phyloP scores from a whole-genome alignment of 2,329 filamentous ascomycete genomes.

The Sporothrix pallida region DNA sequence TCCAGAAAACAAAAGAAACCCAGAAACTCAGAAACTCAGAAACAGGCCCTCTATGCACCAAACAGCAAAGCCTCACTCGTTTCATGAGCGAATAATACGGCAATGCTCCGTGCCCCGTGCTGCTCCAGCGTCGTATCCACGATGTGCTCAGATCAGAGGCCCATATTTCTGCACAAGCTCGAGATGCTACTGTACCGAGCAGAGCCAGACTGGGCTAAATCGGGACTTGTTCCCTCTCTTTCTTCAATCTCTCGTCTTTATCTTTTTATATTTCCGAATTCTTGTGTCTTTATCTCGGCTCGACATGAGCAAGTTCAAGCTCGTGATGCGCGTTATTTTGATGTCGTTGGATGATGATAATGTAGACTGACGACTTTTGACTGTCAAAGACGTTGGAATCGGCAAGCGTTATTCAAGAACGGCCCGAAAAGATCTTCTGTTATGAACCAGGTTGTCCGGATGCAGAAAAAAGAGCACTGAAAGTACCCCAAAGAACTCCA shows the following conservation, averaged over 20 bases:
- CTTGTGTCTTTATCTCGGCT: not conserved
- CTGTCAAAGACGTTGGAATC: not conserved
- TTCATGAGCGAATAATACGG: constrained; percentile 20
- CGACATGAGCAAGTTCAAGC: not conserved
- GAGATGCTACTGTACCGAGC: not conserved
- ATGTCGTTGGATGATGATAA: not conserved
- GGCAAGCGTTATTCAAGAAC: not conserved
- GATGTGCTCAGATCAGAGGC: constrained; percentile 21
- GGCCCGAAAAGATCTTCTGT: constrained; percentile 12
- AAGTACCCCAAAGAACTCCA: not conserved
- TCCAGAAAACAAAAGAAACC: not conserved
- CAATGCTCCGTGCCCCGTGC: constrained; percentile 21
- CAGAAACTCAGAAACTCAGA: not conserved
- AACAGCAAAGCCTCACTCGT: constrained; percentile 28
- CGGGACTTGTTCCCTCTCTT: not conserved
- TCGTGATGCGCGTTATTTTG: constrained; percentile 6
- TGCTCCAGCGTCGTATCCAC: constrained; percentile 18
- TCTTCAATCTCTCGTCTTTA: not conserved
- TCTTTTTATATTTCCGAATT: not conserved
- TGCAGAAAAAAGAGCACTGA: not conserved
- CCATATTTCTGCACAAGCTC: not conserved
- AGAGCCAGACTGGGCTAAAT: not conserved
- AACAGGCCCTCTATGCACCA: not conserved
- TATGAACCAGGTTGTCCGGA: not conserved
- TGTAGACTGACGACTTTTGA: too few species aligned